Conservation (phyloP, 1,284 basidiomycete species). For the Puccinia polysora region DNA sequence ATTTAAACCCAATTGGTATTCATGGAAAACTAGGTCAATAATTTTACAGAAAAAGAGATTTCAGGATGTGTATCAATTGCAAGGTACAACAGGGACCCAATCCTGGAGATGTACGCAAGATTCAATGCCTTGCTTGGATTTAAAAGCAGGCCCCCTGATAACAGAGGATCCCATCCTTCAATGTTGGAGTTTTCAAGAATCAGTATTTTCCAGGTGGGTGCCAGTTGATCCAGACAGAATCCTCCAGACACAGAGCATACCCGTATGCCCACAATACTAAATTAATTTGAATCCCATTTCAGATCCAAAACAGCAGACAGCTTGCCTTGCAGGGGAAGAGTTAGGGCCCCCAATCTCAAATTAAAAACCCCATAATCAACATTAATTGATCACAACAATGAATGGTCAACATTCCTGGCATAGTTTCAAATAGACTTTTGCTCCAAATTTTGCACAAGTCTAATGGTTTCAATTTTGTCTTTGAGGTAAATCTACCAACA, state of each 20-base stretch:
- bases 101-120: not conserved
- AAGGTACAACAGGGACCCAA: not conserved
- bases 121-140: not conserved
- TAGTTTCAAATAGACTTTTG: not conserved
- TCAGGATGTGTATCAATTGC: not conserved
- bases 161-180: not conserved
- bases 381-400: too few species aligned
- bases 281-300: not conserved
- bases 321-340: not conserved
- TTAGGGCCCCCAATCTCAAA: not conserved
- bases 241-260: not conserved
- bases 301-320: not conserved
- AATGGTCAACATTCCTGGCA: not conserved
- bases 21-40: too few species aligned
- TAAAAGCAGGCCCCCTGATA: not conserved
- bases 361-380: too few species aligned
- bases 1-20: not conserved
- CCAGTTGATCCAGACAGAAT: not conserved
- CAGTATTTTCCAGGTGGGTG: not conserved
- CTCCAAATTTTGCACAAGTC: not conserved
- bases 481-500: not conserved
- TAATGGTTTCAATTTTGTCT: not conserved
- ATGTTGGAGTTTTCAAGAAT: not conserved
- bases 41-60: too few species aligned
- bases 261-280: not conserved